Conservation (phyloP, 169 alveolate genomes). For the Babesia ovata region DNA sequence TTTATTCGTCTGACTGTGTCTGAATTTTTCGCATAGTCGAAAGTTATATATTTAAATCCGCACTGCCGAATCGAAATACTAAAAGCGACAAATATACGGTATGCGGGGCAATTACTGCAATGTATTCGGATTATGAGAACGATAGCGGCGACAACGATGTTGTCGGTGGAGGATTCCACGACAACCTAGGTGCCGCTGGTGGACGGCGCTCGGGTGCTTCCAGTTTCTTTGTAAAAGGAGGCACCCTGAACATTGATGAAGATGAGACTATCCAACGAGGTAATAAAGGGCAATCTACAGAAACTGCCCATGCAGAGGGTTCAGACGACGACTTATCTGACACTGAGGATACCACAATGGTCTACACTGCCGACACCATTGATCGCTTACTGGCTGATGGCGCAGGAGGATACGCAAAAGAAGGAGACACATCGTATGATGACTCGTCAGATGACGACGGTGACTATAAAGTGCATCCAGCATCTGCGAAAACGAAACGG, state of each 20-base stretch:
- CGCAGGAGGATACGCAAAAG: not conserved
- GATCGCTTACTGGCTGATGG: conserved; percentile 16
- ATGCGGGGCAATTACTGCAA: too few species aligned
- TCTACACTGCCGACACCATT: not conserved
- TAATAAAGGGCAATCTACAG: too few species aligned
- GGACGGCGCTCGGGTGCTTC: not conserved
- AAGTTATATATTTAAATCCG: too few species aligned
- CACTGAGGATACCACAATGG: not conserved
- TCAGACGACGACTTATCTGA: not conserved
- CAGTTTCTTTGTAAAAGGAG: conserved; percentile 23
- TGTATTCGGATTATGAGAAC: too few species aligned
- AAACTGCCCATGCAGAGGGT: not conserved
- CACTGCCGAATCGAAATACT: too few species aligned
- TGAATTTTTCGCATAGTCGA: too few species aligned
- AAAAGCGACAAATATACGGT: too few species aligned
- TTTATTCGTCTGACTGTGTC: not conserved
- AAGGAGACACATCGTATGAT: not conserved
- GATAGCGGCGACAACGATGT: too few species aligned
- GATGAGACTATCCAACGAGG: too few species aligned
- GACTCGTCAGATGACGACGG: conserved; percentile 1
- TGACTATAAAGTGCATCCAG: not conserved
- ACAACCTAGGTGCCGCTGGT: not conserved
- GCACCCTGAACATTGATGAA: conserved; percentile 3
- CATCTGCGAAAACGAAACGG: not conserved
- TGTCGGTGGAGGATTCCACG: too few species aligned